Evolutionary conservation across 139 green algal genomes (phyloP).

Genomic region (Chlamydomonas sp.): DNA sequence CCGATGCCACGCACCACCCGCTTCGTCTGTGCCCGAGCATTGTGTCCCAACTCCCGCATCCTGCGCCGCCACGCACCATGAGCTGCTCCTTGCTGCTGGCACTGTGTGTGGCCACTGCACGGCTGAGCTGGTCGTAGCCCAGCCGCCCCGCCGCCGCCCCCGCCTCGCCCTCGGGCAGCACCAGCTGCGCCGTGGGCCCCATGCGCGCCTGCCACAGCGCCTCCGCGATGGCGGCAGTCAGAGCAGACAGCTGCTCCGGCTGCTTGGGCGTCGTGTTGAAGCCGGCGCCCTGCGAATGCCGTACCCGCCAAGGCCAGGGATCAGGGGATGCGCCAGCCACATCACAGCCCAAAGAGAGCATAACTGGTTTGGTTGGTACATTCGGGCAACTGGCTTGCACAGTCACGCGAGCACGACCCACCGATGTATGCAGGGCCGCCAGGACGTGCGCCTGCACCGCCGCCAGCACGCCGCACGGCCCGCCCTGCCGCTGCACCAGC

Average conservation of each 20-base stretch:
- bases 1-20: too few relatives aligned
- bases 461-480: constrained; percentile 65
- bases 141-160: background rate
- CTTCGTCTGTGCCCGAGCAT: too few relatives aligned
- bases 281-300: background rate
- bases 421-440: constrained; percentile 33
- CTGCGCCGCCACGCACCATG: background rate
- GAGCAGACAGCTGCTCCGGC: constrained; percentile 32
- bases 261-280: constrained; percentile 27
- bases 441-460: constrained; percentile 64
- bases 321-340: too few relatives aligned
- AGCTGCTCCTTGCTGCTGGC: constrained; percentile 29
- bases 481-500: constrained; percentile 61
- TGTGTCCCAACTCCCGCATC: background rate
- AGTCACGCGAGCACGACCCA: background rate
- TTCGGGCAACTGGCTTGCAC: too few relatives aligned
- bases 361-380: too few relatives aligned
- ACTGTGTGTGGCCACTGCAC: constrained; percentile 2
- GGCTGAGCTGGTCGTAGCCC: constrained; percentile 35
- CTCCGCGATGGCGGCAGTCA: constrained; percentile 24
- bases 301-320: too few relatives aligned
- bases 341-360: too few relatives aligned
- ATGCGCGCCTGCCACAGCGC: constrained; percentile 41
- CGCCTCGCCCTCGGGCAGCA: constrained; percentile 16
- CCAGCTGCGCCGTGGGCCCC: constrained; percentile 3